Conservation (phyloP, 2,329 filamentous ascomycete species). For the Neodidymelliopsis sp. region DNA sequence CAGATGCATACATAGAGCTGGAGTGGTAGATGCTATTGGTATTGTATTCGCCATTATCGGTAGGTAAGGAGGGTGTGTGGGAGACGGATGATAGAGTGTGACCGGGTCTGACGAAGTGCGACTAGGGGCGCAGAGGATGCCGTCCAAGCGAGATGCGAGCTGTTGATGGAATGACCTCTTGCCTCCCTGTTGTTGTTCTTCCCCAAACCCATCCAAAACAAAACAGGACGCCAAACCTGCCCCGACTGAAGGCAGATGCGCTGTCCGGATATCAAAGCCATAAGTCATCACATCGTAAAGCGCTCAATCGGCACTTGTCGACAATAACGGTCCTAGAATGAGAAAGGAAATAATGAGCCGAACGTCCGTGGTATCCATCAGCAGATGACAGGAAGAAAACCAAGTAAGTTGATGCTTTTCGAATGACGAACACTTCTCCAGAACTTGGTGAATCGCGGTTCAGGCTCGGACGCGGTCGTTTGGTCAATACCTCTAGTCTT, state of each 20-base stretch:
- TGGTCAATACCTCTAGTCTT: conserved; percentile 53
- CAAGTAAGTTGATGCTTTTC: conserved; percentile 44
- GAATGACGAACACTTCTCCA: conserved; percentile 1
- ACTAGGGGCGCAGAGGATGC: conserved; percentile 3
- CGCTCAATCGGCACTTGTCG: conserved; percentile 49
- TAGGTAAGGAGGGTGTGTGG: conserved; percentile 19
- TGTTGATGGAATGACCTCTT: not conserved
- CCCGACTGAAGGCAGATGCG: conserved; percentile 39
- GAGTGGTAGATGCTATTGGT: conserved; percentile 12
- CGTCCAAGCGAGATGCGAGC: not conserved
- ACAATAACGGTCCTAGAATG: conserved; percentile 36
- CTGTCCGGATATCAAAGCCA: conserved; percentile 51
- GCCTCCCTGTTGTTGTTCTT: conserved; percentile 6
- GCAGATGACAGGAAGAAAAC: conserved; percentile 39
- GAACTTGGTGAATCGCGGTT: conserved; percentile 2
- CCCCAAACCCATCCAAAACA: conserved; percentile 24
- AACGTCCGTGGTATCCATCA: conserved; percentile 46
- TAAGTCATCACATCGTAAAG: conserved; percentile 54
- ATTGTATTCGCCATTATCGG: conserved; percentile 21
- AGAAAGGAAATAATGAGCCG: conserved; percentile 41
- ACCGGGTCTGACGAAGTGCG: conserved; percentile 15
- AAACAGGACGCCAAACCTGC: conserved; percentile 40
- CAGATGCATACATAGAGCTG: conserved; percentile 14
- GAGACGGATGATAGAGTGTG: conserved; percentile 20
- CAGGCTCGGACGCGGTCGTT: not conserved